Conservation (phyloP, 1,284 basidiomycete genomes). For the Sanghuangporus baumii region DNA sequence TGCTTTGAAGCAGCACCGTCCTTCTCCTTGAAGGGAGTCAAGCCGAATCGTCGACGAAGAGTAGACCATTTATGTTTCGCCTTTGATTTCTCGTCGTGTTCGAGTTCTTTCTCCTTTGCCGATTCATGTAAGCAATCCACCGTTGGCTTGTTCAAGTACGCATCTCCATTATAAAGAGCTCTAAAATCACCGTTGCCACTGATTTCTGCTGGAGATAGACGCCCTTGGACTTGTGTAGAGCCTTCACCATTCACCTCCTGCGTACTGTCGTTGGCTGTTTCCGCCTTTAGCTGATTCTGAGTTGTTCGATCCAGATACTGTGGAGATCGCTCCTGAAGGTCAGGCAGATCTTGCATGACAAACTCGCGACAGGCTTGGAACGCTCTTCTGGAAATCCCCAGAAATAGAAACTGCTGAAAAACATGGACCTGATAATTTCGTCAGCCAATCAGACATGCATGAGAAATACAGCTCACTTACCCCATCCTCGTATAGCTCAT, state of each 20-base stretch:
- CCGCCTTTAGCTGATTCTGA: slow-evolving; percentile 53
- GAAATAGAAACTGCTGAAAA: slow-evolving; percentile 85
- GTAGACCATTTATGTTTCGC: slow-evolving; percentile 40
- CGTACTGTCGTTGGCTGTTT: slow-evolving; percentile 59
- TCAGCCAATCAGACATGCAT: slow-evolving; percentile 5
- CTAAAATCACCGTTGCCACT: neutral
- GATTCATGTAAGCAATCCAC: neutral
- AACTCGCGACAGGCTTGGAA: slow-evolving; percentile 76
- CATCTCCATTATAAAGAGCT: neutral
- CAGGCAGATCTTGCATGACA: slow-evolving; percentile 54
- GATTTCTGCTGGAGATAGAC: neutral
- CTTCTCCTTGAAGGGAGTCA: neutral
- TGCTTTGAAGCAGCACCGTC: neutral
- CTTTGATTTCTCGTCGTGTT: slow-evolving; percentile 36
- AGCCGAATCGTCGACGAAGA: slow-evolving; percentile 31
- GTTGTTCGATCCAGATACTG: slow-evolving; percentile 47
- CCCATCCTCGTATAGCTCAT: slow-evolving; percentile 92
- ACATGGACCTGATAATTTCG: slow-evolving; percentile 67
- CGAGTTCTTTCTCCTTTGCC: neutral
- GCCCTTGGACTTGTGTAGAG: neutral
- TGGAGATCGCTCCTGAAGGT: slow-evolving; percentile 41
- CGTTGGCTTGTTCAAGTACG: neutral
- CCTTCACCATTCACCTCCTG: slow-evolving; percentile 43
- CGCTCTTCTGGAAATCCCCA: slow-evolving; percentile 66
- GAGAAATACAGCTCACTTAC: slow-evolving; percentile 43